Evolutionary conservation across 2,329 filamentous ascomycete genomes (phyloP), one percentile per base, ranked within the genome.

Genomic region (Amesomyces nigricolor): DNA sequence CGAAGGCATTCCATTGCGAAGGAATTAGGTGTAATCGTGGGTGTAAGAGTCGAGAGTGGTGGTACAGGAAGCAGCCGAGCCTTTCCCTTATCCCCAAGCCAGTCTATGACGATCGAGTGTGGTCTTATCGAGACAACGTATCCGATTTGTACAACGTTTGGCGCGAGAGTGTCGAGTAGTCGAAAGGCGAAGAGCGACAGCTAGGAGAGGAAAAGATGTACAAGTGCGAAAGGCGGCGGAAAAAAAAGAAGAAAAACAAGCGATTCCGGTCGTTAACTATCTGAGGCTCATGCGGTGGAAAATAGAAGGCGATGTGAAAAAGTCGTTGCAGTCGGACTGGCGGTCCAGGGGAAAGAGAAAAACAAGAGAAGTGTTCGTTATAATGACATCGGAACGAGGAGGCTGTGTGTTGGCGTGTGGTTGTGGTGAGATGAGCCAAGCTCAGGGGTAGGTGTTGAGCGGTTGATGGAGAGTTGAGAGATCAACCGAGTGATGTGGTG

Each of bases 1-100:
- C 86, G 85, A 78, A 95, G 83, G 78, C 90, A 95, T 76, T 91
- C 89, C 90, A 95, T 79, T 67, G 66, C 68, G 49, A 54, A 49
- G 38, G 54, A 58, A 62, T 60, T 66, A 65, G 66, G 62, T 63
- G 66, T 64, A 65, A 42, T 43, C 56, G 48, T 51, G 49, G 51
- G 56, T 57, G 53, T 47, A 38, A 40, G 56, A 57, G 49, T 57
- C 51, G 62, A 58, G 46, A 54, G 46, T 62, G 62, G 54, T 64
- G 57, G 40, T 63, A 65, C 63, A 64, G 45, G 44, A 56, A 54
- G 53, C 51, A 47, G 46, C 53, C 6, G 51, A 56, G 52, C 57
- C 58, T 63, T 61, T 59, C 22, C 52, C 51, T 30, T 53, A n/a
- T 43, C 32, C 55, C 58, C 56, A 45, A 56, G 57, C 61, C 56